Percentiles rank a stretch among this genome's conserved stretches.
Evolutionary conservation across 2,329 filamentous ascomycete genomes (phyloP).

Genomic region (Calonectria hawksworthii): DNA sequence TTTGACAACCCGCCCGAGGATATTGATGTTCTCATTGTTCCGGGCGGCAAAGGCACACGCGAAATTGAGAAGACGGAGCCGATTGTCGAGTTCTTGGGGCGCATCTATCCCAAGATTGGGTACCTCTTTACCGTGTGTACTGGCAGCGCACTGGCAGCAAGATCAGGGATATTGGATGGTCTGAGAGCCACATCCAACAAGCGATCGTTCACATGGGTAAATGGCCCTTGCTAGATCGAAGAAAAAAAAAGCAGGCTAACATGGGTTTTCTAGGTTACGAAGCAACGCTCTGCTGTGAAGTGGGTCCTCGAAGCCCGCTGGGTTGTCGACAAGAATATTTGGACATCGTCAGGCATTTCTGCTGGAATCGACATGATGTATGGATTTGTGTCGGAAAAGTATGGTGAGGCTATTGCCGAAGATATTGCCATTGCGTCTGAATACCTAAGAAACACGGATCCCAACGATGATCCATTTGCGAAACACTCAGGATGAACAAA

Average conservation of each 20-base stretch:
- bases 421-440: constrained; percentile 66
- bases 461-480: constrained; percentile 69
- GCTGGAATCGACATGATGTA: constrained; percentile 56
- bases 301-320: constrained; percentile 72
- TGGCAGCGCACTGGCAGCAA: constrained; percentile 67
- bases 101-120: constrained; percentile 57
- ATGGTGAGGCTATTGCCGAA: constrained; percentile 65
- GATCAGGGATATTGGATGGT: constrained; percentile 69
- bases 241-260: not conserved
- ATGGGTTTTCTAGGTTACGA: constrained; percentile 46
- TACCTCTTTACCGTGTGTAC: constrained; percentile 75
- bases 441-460: constrained; percentile 68
- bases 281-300: constrained; percentile 58
- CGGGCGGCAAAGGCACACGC: constrained; percentile 53
- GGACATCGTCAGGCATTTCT: constrained; percentile 72
- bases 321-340: constrained; percentile 72
- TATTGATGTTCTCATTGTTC: constrained; percentile 55
- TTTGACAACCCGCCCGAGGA: constrained; percentile 51
- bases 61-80: constrained; percentile 37
- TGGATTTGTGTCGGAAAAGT: constrained; percentile 53
- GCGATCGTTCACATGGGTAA: constrained; percentile 55
- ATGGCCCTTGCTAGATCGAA: not conserved
- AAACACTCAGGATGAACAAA: not conserved
- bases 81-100: constrained; percentile 58
- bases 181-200: constrained; percentile 74